Evolutionary conservation across 805 yeast species (phyloP).

Genomic region (Candida namnaoensis): DNA sequence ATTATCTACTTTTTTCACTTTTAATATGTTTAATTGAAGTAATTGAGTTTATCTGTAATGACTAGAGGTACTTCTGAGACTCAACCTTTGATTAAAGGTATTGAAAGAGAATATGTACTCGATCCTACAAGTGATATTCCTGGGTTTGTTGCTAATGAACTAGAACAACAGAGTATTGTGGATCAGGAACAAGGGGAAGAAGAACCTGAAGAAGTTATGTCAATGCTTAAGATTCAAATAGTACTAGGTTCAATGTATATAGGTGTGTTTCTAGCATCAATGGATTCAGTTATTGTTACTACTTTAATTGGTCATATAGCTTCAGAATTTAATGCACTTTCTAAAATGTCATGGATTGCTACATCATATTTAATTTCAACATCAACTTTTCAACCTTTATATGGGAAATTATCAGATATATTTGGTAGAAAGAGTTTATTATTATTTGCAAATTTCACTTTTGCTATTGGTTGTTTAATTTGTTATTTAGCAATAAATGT

Average conservation of each 20-base stretch:
- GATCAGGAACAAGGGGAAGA: constrained; percentile 8
- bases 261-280: constrained; percentile 50
- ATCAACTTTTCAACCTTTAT: constrained; percentile 67
- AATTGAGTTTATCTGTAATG: neutral
- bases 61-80: constrained; percentile 2
- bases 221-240: constrained; percentile 15
- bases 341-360: constrained; percentile 65
- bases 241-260: constrained; percentile 34
- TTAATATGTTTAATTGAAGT: too few relatives aligned
- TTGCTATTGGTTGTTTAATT: constrained; percentile 47
- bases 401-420: constrained; percentile 64
- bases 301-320: constrained; percentile 60
- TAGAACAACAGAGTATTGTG: constrained; percentile 19
- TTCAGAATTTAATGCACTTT: constrained; percentile 56
- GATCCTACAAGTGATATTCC: constrained; percentile 24
- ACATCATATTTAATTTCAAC: constrained; percentile 60
- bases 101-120: constrained; percentile 10
- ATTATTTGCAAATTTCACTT: constrained; percentile 43
- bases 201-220: constrained; percentile 5
- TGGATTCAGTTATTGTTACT: constrained; percentile 62
- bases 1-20: too few relatives aligned
- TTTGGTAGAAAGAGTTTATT: constrained; percentile 55
- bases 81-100: constrained; percentile 11
- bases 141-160: constrained; percentile 24
- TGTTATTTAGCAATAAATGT: constrained; percentile 45